Conservation (phyloP, 1,139 yeast genomes). For the Geotrichum candidum region DNA sequence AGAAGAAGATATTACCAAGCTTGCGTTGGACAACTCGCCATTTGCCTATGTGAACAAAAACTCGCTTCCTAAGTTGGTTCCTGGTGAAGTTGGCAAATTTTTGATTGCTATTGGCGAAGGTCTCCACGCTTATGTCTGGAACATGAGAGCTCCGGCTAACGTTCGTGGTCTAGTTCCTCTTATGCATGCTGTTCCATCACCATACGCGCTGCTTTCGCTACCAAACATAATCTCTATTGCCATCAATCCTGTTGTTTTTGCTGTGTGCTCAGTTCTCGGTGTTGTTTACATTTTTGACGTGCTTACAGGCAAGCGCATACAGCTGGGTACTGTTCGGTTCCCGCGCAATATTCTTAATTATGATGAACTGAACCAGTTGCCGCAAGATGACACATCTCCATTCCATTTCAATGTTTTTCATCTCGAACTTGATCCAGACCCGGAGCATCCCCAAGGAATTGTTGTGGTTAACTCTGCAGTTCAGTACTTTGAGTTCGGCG, state of each 20-base stretch:
- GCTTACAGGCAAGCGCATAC: slow-evolving; percentile 50
- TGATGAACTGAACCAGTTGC: slow-evolving; percentile 18
- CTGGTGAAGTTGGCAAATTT: slow-evolving; percentile 12
- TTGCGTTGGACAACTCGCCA: slow-evolving; percentile 18
- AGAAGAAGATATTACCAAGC: slow-evolving; percentile 18
- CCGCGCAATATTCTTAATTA: slow-evolving; percentile 18
- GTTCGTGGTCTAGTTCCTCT: slow-evolving; percentile 28
- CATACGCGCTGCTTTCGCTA: slow-evolving; percentile 23
- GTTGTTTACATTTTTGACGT: slow-evolving; percentile 57
- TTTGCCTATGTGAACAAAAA: slow-evolving; percentile 7
- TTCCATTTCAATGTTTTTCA: slow-evolving; percentile 21
- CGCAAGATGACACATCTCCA: not conserved
- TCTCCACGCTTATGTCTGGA: slow-evolving; percentile 36
- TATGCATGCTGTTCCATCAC: slow-evolving; percentile 28
- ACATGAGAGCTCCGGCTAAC: slow-evolving; percentile 37
- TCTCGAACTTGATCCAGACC: slow-evolving; percentile 42
- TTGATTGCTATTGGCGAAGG: slow-evolving; percentile 31
- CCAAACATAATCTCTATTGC: slow-evolving; percentile 39
- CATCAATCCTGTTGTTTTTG: slow-evolving; percentile 41
- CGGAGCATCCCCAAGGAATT: slow-evolving; percentile 47
- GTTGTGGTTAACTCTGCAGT: slow-evolving; percentile 51
- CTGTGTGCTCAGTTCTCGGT: slow-evolving; percentile 62
- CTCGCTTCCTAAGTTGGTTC: slow-evolving; percentile 11
- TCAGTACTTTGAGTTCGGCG: slow-evolving; percentile 62
- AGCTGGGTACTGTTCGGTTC: slow-evolving; percentile 10